phyloP scores from a whole-genome alignment of 2,329 filamentous ascomycete species.

The Clarireedia paspali region DNA sequence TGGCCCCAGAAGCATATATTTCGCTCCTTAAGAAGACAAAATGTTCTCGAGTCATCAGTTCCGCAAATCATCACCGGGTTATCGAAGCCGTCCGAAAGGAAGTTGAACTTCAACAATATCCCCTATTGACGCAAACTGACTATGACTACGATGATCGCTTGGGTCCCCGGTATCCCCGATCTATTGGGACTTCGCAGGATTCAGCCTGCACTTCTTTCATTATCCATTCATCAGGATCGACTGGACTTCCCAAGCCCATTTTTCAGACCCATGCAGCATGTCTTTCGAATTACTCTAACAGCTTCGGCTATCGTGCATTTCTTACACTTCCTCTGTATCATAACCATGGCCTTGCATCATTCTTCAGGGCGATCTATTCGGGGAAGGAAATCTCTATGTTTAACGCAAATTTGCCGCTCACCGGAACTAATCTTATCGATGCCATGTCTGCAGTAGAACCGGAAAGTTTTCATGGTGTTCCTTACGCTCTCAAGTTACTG shows the following conservation, averaged over 20 bases:
- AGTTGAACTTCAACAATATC: conserved; percentile 19
- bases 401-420: conserved; percentile 48
- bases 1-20: conserved; percentile 43
- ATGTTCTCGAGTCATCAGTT: conserved; percentile 10
- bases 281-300: conserved; percentile 28
- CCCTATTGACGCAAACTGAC: conserved; percentile 13
- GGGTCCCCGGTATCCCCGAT: conserved; percentile 10
- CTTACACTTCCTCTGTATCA: conserved; percentile 52
- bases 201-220: conserved; percentile 19
- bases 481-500: conserved; percentile 56
- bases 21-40: conserved; percentile 38
- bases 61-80: conserved; percentile 9
- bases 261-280: conserved; percentile 37
- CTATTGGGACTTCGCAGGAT: conserved; percentile 2
- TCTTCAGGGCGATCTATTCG: conserved; percentile 45
- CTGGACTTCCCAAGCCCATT: conserved; percentile 54
- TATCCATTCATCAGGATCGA: conserved; percentile 38
- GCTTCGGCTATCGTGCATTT: conserved; percentile 31
- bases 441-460: conserved; percentile 37
- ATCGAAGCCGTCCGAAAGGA: conserved; percentile 10
- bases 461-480: conserved; percentile 53
- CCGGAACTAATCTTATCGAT: conserved; percentile 38
- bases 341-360: conserved; percentile 47
- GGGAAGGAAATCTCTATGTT: conserved; percentile 44
- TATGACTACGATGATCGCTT: conserved; percentile 8